phyloP scores from a whole-genome alignment of 2,329 filamentous ascomycete species.

The Colletotrichum nymphaeae region DNA sequence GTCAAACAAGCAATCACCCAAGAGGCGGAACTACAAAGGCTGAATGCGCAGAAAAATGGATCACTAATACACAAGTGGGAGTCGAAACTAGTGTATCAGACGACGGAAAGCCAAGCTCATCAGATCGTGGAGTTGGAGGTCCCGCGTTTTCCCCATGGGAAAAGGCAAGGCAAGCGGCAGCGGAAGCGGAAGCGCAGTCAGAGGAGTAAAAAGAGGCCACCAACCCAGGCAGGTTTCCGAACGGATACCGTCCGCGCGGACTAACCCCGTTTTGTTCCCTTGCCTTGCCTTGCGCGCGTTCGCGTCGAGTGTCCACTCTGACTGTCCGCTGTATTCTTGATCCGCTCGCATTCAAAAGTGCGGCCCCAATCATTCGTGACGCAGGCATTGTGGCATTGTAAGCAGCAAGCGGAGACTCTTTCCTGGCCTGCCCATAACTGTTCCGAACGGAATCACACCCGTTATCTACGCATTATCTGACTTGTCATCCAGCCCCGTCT shows the following conservation, averaged over 20 bases:
- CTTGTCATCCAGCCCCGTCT: not conserved
- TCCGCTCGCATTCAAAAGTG: conserved; percentile 7
- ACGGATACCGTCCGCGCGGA: conserved; percentile 13
- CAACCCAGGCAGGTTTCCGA: no score
- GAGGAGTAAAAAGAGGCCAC: not conserved
- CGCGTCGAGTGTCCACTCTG: not conserved
- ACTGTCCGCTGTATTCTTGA: conserved; percentile 23
- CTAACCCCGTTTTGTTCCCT: not conserved
- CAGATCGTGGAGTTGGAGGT: conserved; percentile 30
- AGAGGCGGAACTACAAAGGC: not conserved
- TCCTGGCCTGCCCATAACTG: no score
- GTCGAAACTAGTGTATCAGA: conserved; percentile 17
- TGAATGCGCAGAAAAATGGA: not conserved
- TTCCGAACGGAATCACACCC: conserved; percentile 3
- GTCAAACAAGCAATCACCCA: not conserved
- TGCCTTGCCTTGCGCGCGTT: not conserved
- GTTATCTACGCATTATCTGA: conserved; percentile 13
- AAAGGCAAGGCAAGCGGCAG: not conserved
- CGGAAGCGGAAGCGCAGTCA: not conserved
- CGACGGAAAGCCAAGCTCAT: conserved; percentile 21
- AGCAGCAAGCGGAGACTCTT: conserved; percentile 22
- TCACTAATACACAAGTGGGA: not conserved
- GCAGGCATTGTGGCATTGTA: conserved; percentile 32
- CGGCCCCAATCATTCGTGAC: conserved; percentile 24
- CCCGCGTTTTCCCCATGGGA: conserved; percentile 28